Conservation (phyloP, 1,139 yeast genomes). For the Hansenula lynferdii region DNA sequence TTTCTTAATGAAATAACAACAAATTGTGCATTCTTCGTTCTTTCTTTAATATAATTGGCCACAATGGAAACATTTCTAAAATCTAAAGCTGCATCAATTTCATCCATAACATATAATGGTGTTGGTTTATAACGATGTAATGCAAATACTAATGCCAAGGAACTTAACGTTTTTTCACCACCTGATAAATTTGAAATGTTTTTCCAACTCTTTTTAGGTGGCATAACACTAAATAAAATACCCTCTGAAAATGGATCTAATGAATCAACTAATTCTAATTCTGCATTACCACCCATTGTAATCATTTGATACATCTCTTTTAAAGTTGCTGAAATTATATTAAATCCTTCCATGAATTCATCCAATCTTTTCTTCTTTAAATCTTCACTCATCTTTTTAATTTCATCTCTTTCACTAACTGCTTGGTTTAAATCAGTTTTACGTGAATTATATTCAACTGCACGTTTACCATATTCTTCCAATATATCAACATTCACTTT, state of each 20-base stretch:
- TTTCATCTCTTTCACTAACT: conserved; percentile 59
- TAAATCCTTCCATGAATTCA: conserved; percentile 93
- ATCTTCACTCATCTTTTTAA: conserved; percentile 61
- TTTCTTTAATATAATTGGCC: conserved; percentile 92
- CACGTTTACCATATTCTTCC: conserved; percentile 69
- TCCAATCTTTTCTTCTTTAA: conserved; percentile 70
- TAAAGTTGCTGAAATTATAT: conserved; percentile 77
- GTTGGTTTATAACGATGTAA: conserved; percentile 96
- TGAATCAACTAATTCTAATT: conserved; percentile 90
- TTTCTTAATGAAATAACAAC: conserved; percentile 92
- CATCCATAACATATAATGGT: conserved; percentile 98
- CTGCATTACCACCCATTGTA: conserved; percentile 99
- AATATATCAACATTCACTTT: conserved; percentile 71
- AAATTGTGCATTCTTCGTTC: conserved; percentile 95
- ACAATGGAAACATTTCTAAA: conserved; percentile 96
- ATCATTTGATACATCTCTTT: conserved; percentile 99
- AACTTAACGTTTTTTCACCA: conserved; percentile 95
- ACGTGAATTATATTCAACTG: conserved; percentile 58
- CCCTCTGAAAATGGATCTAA: conserved; percentile 99
- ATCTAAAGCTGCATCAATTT: conserved; percentile 97
- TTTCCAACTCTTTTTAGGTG: conserved; percentile 97
- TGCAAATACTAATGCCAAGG: conserved; percentile 94
- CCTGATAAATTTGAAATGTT: conserved; percentile 94
- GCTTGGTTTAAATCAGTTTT: conserved; percentile 65
- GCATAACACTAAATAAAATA: conserved; percentile 95